phyloP scores from a whole-genome alignment of 1,284 basidiomycete species.

The Heterobasidion irregulare region DNA sequence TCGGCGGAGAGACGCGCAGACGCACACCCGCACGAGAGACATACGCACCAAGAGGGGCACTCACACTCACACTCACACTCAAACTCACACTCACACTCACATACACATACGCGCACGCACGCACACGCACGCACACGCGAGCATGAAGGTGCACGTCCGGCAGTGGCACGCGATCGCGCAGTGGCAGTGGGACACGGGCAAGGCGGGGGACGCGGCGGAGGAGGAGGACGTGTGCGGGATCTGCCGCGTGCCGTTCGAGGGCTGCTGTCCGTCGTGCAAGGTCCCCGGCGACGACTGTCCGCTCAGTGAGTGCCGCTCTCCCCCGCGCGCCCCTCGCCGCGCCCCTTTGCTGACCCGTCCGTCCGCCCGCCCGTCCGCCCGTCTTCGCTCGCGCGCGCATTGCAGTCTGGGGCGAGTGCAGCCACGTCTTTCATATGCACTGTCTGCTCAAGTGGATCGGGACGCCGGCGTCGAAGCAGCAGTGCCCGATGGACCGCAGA shows the following conservation, averaged over 20 bases:
- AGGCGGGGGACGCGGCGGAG: slow-evolving; percentile 21
- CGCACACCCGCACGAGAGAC: too few species aligned
- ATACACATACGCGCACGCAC: too few species aligned
- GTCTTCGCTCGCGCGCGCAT: not conserved
- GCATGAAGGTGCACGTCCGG: slow-evolving; percentile 79
- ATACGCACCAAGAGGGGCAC: too few species aligned
- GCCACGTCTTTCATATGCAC: slow-evolving; percentile 93
- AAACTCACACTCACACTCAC: too few species aligned
- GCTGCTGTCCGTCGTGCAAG: slow-evolving; percentile 89
- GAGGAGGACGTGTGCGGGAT: slow-evolving; percentile 87
- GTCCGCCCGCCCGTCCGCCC: too few species aligned
- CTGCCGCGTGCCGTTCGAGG: slow-evolving; percentile 86
- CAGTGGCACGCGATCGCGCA: slow-evolving; percentile 80
- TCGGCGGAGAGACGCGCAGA: too few species aligned
- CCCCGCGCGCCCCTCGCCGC: not conserved
- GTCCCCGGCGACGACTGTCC: slow-evolving; percentile 96
- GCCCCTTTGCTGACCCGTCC: not conserved
- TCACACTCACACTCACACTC: too few species aligned
- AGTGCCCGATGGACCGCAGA: slow-evolving; percentile 91
- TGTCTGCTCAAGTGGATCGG: slow-evolving; percentile 93
- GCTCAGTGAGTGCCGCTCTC: slow-evolving; percentile 56
- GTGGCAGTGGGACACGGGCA: slow-evolving; percentile 79
- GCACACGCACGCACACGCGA: too few species aligned
- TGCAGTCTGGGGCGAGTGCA: slow-evolving; percentile 92
- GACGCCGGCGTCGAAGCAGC: slow-evolving; percentile 78